Evolutionary conservation across 2,329 filamentous ascomycete species (phyloP), one percentile per base, ranked within the genome.

Genomic region (Dactylellina haptotyla): DNA sequence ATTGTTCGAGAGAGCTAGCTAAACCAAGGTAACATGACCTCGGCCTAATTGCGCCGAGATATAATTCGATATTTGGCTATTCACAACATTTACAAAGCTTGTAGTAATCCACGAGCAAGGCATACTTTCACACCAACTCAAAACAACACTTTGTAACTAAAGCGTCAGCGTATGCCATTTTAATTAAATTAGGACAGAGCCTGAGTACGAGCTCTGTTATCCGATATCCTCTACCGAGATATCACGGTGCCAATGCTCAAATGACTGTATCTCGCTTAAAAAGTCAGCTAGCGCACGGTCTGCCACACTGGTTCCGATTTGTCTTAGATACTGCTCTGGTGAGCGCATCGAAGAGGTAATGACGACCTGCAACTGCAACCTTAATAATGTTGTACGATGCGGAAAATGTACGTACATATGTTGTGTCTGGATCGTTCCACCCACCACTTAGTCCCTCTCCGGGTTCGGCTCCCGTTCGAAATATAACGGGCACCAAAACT

Each of bases 231-330:
- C 32, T 69, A 45, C 64, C 64, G 50, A 69, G 54, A 69, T 69
- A 41, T 54, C 23, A 61, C 18, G 43, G 43, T 25, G 37, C 6
- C 14, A 41, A 32, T 25, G 30, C 43, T 37, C 54, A 61, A 51
- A 34, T 50, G 41, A 41, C 64, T 53, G 45, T 25, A 45, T 48
- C 48, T 70, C 65, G 65, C 65, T 70, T 70, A 63, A 23, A 20
- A 23, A 46, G 48, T n/a, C 18, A 37, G 25, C 50, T 56, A 41
- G 32, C 50, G 50, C 65, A 70, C 65, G 57, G 65, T 12, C 65
- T 45, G 26, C 41, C 64, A 53, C 64, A 54, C 65, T 57, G 67
- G 58, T 72, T 59, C 67, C 51, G 58, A 72, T 64, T 43, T 72
- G 58, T 72, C 67, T 72, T 51, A 72, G 67, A 72, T 51, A 46